Percentiles rank a stretch among this genome's conserved stretches.
Conservation (phyloP, 1,139 yeast species). For the Scheffersomyces illinoinensis region DNA sequence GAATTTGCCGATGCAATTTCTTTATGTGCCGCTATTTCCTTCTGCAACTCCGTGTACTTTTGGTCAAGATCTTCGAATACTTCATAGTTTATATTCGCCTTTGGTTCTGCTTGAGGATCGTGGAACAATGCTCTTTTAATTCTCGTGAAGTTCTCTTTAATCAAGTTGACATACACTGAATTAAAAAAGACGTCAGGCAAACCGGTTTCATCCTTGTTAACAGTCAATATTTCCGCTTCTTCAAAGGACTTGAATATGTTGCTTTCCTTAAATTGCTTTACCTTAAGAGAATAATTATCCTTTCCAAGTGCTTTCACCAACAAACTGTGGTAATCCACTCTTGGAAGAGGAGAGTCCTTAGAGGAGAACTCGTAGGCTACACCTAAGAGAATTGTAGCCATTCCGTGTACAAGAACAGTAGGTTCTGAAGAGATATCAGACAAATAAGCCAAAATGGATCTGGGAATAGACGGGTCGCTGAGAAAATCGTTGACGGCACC, state of each 20-base stretch:
- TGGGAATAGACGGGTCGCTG: slow-evolving; percentile 63
- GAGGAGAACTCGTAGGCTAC: slow-evolving; percentile 81
- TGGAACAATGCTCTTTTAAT: slow-evolving; percentile 71
- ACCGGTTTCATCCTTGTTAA: slow-evolving; percentile 71
- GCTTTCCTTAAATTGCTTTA: slow-evolving; percentile 70
- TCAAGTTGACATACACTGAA: slow-evolving; percentile 57
- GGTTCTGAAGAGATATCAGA: slow-evolving; percentile 62
- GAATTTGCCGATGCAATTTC: slow-evolving; percentile 24
- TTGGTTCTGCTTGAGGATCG: slow-evolving; percentile 74
- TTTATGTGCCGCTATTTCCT: slow-evolving; percentile 27
- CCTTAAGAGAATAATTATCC: slow-evolving; percentile 74
- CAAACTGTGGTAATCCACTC: slow-evolving; percentile 62
- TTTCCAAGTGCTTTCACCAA: slow-evolving; percentile 73
- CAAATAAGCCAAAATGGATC: slow-evolving; percentile 66
- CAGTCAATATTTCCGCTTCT: slow-evolving; percentile 29
- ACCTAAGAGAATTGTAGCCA: slow-evolving; percentile 74
- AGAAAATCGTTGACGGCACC: slow-evolving; percentile 77
- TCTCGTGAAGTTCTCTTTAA: slow-evolving; percentile 71
- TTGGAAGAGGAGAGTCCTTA: slow-evolving; percentile 65
- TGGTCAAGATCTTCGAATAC: slow-evolving; percentile 63
- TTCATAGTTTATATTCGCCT: slow-evolving; percentile 65
- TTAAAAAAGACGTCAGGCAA: slow-evolving; percentile 82
- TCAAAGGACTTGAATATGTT: slow-evolving; percentile 58
- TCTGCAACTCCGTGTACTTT: slow-evolving; percentile 29
- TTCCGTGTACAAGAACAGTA: slow-evolving; percentile 67